Evolutionary conservation across 2,329 filamentous ascomycete genomes (phyloP).

Genomic region (Ophidiomyces ophidiicola): DNA sequence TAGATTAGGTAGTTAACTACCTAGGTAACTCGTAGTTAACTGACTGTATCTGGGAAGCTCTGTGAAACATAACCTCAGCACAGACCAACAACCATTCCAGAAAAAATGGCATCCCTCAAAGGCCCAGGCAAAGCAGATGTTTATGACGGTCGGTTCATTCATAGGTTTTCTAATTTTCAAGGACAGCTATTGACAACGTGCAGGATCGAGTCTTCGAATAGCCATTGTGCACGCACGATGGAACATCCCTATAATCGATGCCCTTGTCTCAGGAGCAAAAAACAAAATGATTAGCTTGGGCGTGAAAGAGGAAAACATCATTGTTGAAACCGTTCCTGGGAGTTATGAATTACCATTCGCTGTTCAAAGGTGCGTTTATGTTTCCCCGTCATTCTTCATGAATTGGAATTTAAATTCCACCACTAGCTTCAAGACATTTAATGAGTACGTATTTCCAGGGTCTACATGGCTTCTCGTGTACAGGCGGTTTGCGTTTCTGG

Average conservation of each 20-base stretch:
- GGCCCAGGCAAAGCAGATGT: conserved; percentile 48
- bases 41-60: too few relatives aligned
- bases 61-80: too few relatives aligned
- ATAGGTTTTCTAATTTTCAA: neutral
- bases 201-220: conserved; percentile 57
- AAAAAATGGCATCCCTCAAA: conserved; percentile 48
- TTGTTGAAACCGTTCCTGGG: conserved; percentile 79
- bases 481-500: conserved; percentile 41
- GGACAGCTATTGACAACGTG: conserved; percentile 7
- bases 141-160: conserved; percentile 41
- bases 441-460: conserved; percentile 35
- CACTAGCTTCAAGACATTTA: neutral
- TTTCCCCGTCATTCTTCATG: conserved; percentile 2
- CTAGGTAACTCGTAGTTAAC: too few relatives aligned
- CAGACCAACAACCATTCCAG: too few relatives aligned
- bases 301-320: conserved; percentile 77
- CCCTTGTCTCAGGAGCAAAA: conserved; percentile 68
- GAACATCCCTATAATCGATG: conserved; percentile 80
- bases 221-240: conserved; percentile 93
- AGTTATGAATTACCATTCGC: conserved; percentile 91
- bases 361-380: conserved; percentile 56
- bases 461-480: conserved; percentile 76
- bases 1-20: too few relatives aligned
- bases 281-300: conserved; percentile 65
- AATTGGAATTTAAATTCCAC: neutral